Base-by-base conservation (phyloP, 2,329 filamentous ascomycete genomes). In the Fusarium sp. region DNA sequence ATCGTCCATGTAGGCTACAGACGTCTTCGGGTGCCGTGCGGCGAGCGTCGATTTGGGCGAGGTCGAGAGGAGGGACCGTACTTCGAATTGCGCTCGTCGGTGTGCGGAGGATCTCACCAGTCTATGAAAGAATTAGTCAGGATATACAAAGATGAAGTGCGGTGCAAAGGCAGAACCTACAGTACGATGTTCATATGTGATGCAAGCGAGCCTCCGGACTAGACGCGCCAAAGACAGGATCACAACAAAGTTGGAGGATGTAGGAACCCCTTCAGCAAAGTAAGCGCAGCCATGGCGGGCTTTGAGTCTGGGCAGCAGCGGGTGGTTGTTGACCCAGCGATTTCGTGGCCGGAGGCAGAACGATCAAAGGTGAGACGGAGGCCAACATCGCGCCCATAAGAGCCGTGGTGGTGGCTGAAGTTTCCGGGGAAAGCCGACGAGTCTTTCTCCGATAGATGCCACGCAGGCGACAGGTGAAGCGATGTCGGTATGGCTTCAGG, bases 211-310 rank as follows among this genome's bases (percentile, higher is more conserved):
- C 5, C 18, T 4, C 33, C 1, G 1, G 5, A 38, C 22, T 13
- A n/a, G 49, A 3, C 18, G 33, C 22, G 7, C 5, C 22, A 27
- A 27, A 1, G 5, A 18, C 33, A 38, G 18, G 1, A n/a, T 52
- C 18, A 17, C 13, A 17, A 1, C 0, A 3, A 13, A 15, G 18
- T n/a, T 7, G 17, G 17, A 12, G 17, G 17, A 17, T 2, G 1
- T 13, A 0, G 36, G 36, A 11, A 41, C 15, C 18, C 18, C 9
- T 38, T 17, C 5, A 9, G 18, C 18, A 1, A 27, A 17, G 18
- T 1, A 27, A n/a, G 18, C 49, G 18, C 0, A 6, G 31, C 4
- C 17, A 2, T 52, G 10, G 4, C 5, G 18, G 14, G 35, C 35
- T 15, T 14, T 36, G 33, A 8, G 15, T 15, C 13, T 8, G 35